Evolutionary conservation across 345 rosid species (phyloP).

Genomic region (Carallia pectinifolia): DNA sequence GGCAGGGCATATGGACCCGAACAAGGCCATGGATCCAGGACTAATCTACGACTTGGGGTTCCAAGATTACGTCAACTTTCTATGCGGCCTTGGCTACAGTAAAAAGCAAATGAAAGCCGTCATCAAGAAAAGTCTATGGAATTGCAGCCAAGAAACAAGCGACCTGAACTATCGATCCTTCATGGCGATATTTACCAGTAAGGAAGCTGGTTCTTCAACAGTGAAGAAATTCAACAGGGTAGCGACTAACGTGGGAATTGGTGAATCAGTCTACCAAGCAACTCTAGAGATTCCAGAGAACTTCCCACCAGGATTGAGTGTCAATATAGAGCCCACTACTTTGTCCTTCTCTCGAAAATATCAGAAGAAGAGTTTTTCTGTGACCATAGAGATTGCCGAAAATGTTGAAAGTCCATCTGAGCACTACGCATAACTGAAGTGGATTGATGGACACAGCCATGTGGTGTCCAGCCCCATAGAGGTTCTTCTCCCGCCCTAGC

Average conservation of each 20-base stretch:
- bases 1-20: slow-evolving; percentile 40
- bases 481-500: slow-evolving; percentile 20
- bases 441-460: slow-evolving; percentile 40
- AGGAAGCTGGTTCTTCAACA: background rate
- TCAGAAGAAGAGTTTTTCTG: slow-evolving; percentile 6
- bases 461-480: slow-evolving; percentile 42
- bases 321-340: slow-evolving; percentile 3
- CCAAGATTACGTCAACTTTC: slow-evolving; percentile 38
- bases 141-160: slow-evolving; percentile 23
- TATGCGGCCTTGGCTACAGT: slow-evolving; percentile 38
- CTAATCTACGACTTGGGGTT: slow-evolving; percentile 39
- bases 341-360: slow-evolving; percentile 11
- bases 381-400: slow-evolving; percentile 11
- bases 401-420: slow-evolving; percentile 15
- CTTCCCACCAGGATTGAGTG: background rate
- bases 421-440: slow-evolving; percentile 27
- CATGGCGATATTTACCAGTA: slow-evolving; percentile 3
- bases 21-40: slow-evolving; percentile 48
- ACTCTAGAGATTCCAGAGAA: background rate
- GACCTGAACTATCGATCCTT: slow-evolving; percentile 43
- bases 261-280: slow-evolving; percentile 10
- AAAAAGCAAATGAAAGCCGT: slow-evolving; percentile 38
- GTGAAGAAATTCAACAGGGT: slow-evolving; percentile 17
- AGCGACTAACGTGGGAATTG: slow-evolving; percentile 23
- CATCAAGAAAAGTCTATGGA: slow-evolving; percentile 33